phyloP scores from a whole-genome alignment of 306 rosid genomes.

The Arachis stenosperma region DNA sequence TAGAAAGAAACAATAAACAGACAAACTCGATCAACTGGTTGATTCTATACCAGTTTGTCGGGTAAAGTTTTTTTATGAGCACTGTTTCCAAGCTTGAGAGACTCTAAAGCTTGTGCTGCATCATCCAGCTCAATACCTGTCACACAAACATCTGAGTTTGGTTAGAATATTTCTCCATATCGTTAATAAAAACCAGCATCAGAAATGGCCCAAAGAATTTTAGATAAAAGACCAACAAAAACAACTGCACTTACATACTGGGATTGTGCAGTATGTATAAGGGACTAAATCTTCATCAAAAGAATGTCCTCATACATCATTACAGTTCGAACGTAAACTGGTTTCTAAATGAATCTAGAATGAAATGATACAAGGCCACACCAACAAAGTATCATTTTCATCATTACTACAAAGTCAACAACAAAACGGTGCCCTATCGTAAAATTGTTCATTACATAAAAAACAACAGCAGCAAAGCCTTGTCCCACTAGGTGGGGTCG shows the following conservation, averaged over 20 bases:
- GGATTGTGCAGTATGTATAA: constrained; percentile 1
- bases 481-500: no score
- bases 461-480: no score
- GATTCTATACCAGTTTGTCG: constrained; percentile 61
- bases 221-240: not conserved
- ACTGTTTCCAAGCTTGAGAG: constrained; percentile 45
- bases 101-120: constrained; percentile 40
- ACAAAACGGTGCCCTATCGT: no score
- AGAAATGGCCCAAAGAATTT: constrained; percentile 26
- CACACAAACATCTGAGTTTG: constrained; percentile 35
- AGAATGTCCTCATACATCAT: not conserved
- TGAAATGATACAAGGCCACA: constrained; percentile 9
- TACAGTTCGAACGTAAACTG: not conserved
- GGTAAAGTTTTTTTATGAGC: constrained; percentile 47
- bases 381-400: constrained; percentile 16
- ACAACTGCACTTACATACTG: not conserved
- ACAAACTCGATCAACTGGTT: constrained; percentile 7
- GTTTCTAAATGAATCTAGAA: constrained; percentile 3
- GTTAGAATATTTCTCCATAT: constrained; percentile 31
- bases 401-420: no score
- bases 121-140: constrained; percentile 56
- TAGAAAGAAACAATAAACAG: constrained; percentile 28
- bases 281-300: constrained; percentile 12
- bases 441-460: no score
- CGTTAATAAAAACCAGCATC: not conserved